Evolutionary conservation across 352 stramenopile species (phyloP).

Genomic region (Peronospora farinosa): DNA sequence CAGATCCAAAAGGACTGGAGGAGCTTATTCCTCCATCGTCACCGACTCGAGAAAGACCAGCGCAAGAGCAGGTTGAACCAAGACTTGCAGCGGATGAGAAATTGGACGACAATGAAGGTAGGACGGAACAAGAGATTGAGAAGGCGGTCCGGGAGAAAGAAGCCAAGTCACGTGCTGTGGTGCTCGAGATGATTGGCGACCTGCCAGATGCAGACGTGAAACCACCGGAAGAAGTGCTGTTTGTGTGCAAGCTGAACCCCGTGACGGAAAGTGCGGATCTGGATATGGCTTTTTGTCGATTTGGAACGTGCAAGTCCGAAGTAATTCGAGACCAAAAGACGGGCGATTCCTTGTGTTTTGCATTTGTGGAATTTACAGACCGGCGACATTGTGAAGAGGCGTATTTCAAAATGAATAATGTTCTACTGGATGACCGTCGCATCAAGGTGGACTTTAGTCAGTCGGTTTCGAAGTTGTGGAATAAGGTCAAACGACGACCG

Average conservation of each 20-base stretch:
- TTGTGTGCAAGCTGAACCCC: constrained; percentile 95
- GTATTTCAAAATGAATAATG: constrained; percentile 99
- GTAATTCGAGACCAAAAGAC: constrained; percentile 98
- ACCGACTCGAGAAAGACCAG: constrained; percentile 80
- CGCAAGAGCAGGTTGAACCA: constrained; percentile 86
- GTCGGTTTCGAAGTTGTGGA: constrained; percentile 97
- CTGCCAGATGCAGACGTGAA: constrained; percentile 95
- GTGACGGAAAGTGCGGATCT: constrained; percentile 91
- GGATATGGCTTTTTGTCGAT: constrained; percentile 92
- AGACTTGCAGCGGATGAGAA: constrained; percentile 88
- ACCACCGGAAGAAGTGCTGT: constrained; percentile 97
- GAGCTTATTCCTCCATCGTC: constrained; percentile 72
- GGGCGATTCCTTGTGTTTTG: constrained; percentile 96
- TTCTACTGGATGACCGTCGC: constrained; percentile 95
- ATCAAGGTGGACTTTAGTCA: constrained; percentile 97
- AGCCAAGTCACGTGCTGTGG: constrained; percentile 91
- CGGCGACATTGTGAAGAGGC: constrained; percentile 92
- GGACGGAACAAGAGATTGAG: constrained; percentile 86
- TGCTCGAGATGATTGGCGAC: constrained; percentile 99
- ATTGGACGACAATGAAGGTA: constrained; percentile 64
- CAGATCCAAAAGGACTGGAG: constrained; percentile 56
- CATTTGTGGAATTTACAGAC: constrained; percentile 97
- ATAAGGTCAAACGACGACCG: constrained; percentile 69
- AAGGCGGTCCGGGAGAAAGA: constrained; percentile 87
- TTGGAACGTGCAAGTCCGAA: constrained; percentile 85